Evolutionary conservation across 306 rosid species (phyloP), one percentile per base, ranked within the genome.

Genomic region (Inga leiocalycina): DNA sequence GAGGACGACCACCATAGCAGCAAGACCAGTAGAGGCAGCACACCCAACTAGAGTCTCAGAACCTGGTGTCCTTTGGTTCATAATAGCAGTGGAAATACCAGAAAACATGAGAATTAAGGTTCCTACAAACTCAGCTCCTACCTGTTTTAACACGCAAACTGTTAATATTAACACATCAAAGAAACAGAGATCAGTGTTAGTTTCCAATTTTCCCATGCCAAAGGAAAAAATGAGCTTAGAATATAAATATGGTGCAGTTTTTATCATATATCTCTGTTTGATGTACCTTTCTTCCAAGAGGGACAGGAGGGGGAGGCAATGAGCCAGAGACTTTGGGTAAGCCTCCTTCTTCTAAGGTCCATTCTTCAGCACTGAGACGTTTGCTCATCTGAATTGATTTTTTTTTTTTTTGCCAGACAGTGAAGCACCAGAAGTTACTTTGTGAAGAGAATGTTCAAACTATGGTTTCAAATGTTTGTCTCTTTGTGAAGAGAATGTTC

Each of bases 101-200:
- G 93, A 88, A 85, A 95, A 93, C 80, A 95, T 89, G 32, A 95
- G 90, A 57, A 92, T 88, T 46, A 88, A 65, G 6, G 97, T 95
- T 35, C 98, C 97, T 68, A 95, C 80, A 80, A 95, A 95, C 91
- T 95, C 98, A n/a, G 98, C 98, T 90, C 98, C 98, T 16, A 93
- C 89, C 98, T 93, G 87, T 56, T 82, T 87, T 82, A 27, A 32
- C 71, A 74, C 12, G 12, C 79, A 83, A 83, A 48, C 51, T 77
- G 76, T 43, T 2, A 79, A 61, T 71, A 70, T 43, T 5, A 70
- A 56, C 66, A 14, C 35, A 16, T 43, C 39, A 81, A 75, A 16
- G 12, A 77, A 59, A 54, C 65, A 46, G 71, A 75, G 76, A 67
- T 71, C 44, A 27, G 61, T 68, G 66, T 81, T 17, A 64, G 32